phyloP scores from a whole-genome alignment of 2,329 filamentous ascomycete genomes.

The Calonectria multiphialidica region DNA sequence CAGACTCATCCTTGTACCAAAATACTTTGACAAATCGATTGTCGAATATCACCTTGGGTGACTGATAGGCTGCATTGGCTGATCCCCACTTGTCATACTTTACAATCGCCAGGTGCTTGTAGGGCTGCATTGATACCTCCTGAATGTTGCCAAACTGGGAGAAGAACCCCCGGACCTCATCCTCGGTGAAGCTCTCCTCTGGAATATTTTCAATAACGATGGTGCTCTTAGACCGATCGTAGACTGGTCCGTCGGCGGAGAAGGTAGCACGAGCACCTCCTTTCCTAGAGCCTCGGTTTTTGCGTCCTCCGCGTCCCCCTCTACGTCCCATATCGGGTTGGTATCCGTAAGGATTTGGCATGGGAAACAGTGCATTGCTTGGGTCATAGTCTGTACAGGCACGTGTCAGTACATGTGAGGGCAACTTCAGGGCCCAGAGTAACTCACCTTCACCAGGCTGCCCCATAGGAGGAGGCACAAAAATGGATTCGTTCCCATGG shows the following conservation, averaged over 20 bases:
- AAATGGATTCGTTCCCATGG: conserved; percentile 69
- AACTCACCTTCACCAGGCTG: conserved; percentile 43
- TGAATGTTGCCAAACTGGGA: conserved; percentile 76
- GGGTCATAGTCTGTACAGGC: conserved; percentile 49
- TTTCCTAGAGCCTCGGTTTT: conserved; percentile 47
- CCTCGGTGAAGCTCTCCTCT: conserved; percentile 75
- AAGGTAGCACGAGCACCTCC: conserved; percentile 65
- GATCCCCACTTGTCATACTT: conserved; percentile 75
- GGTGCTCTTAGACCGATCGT: conserved; percentile 73
- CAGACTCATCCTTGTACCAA: conserved; percentile 74
- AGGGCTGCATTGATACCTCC: conserved; percentile 73
- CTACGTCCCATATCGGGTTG: conserved; percentile 39
- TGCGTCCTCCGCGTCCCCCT: conserved; percentile 51
- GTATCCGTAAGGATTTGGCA: conserved; percentile 36
- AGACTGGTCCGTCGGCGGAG: conserved; percentile 72
- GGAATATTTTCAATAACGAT: conserved; percentile 86
- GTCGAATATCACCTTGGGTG: conserved; percentile 85
- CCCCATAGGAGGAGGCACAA: conserved; percentile 44
- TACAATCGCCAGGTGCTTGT: conserved; percentile 76
- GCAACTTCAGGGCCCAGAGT: not conserved
- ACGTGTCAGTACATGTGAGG: conserved; percentile 25
- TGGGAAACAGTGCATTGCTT: conserved; percentile 42
- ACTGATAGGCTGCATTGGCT: conserved; percentile 79
- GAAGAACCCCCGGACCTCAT: conserved; percentile 77
- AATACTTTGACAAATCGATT: conserved; percentile 89